Evolutionary conservation across 2,329 filamentous ascomycete genomes (phyloP).

Genomic region (Talaromyces sp.): DNA sequence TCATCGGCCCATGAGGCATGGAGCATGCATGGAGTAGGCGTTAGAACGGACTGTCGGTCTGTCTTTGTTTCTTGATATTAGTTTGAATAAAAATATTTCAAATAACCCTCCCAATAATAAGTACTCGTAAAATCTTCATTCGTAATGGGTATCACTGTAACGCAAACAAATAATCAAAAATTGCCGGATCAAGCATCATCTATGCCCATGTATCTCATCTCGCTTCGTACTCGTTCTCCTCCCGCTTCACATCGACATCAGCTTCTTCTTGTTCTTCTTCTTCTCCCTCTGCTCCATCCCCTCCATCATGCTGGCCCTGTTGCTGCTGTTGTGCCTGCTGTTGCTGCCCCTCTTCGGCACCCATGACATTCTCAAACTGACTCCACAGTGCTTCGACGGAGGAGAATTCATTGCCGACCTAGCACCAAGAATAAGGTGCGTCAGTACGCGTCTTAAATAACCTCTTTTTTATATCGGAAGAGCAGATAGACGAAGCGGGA

Average conservation of each 20-base stretch:
- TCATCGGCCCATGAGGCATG: conserved; percentile 9
- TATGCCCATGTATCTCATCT: not conserved
- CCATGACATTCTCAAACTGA: conserved; percentile 96
- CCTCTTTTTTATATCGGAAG: not conserved
- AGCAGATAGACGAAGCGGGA: not conserved
- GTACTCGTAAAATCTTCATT: not conserved
- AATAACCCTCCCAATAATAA: not conserved
- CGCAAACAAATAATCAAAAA: not conserved
- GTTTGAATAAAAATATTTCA: conserved; percentile 8
- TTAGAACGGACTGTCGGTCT: conserved; percentile 8
- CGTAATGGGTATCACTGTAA: conserved; percentile 1
- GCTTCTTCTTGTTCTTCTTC: not conserved
- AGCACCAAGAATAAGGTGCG: not conserved
- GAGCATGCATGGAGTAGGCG: conserved; percentile 13
- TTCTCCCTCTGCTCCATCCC: conserved; percentile 17
- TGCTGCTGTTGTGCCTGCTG: conserved; percentile 26
- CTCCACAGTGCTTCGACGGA: conserved; percentile 96
- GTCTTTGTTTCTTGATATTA: conserved; percentile 19
- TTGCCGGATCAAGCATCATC: not conserved
- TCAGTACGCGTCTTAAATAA: not conserved
- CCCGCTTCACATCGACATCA: not conserved
- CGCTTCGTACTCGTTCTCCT: conserved; percentile 18
- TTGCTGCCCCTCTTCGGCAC: conserved; percentile 40
- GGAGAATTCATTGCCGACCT: conserved; percentile 96
- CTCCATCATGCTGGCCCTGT: conserved; percentile 21